Evolutionary conservation across 176 grass and related monocot species (phyloP), one percentile per base, ranked within the genome.

Genomic region (Canna indica): DNA sequence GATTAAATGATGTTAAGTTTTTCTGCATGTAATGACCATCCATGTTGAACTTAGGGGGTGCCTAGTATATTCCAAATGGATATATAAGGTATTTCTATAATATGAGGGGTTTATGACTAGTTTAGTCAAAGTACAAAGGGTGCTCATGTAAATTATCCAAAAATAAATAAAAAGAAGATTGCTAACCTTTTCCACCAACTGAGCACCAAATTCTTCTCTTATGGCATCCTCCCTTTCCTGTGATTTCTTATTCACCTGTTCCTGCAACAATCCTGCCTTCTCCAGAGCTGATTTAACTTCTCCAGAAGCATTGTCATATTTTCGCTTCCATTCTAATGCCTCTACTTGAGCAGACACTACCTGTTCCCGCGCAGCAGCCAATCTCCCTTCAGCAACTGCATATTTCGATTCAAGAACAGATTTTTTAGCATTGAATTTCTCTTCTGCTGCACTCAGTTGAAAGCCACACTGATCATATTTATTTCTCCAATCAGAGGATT

Each of bases 211-310:
- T 53, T 93, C 85, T 58, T 47, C 83, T 56, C 90, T 84, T 73
- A 88, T 81, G 53, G 59, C 41, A 88, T 85, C 76, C 53, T 88
- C 90, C 47, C 90, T 88, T 81, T 88, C 90, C 67, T 84, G 83
- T 0, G 85, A 80, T n/a, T 83, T 83, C 78, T 72, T 81, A 57
- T 93, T 88, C 74, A 84, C 85, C 69, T 77, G 64, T 65, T 88
- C 90, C 62, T 86, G 85, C 54, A 88, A 75, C 10, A 71, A 81
- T 78, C 83, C 80, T 57, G 84, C 79, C 73, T 80, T 88, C 68
- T 88, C 90, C 33, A 93, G 69, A 30, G 83, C 90, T 68, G 76
- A 73, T 86, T 86, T 93, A 65, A 83, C 90, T 72, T 93, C 86
- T 69, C 59, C 46, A 68, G 83, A 75, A 59, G 90, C 85, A 50